Evolutionary conservation across 495 filamentous ascomycete genomes (phyloP), one percentile per base, ranked within the genome.

Genomic region (Trichoderma asperelloides): DNA sequence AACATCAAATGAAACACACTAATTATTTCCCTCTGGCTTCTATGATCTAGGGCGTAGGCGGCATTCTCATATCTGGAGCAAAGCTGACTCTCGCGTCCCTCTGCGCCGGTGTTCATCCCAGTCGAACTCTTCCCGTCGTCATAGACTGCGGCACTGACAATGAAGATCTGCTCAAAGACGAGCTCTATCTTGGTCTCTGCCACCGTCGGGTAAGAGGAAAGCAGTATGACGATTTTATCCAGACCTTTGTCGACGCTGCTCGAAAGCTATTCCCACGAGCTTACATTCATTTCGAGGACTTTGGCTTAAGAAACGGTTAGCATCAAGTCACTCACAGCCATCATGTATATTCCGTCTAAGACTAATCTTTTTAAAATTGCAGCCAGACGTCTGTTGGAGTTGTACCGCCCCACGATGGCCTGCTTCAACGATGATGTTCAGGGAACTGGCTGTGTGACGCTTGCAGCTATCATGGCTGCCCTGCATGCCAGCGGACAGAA

Each of bases 401-500:
- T 84, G 41, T 96, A 91, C 70, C 80, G 86, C 6, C 78, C 86
- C 0, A 68, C 88, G 25, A 86, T 96, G 7, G 80, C 93, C 0
- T 96, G 92, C 74, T 95, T 96, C 81, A 96, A 96, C 68, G 92
- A 96, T 65, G 92, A 96, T 76, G 88, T 96, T 1, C 93, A 96
- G 74, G 92, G 92, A 2, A 96, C 93, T 1, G 92, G 93, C 0
- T 91, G 89, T 43, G 91, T 96, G 2, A 96, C 92, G 0, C 79
- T 96, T 4, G 92, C 92, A 0, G 92, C 88, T 0, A 88, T 96
- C 68, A 85, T 90, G 76, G 84, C 90, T 1, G 91, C 82, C 2
- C 76, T 92, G 15, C 83, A 91, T 65, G 85, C 96, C 21, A 85
- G 83, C 65, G 83, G 88, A 6, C 74, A 89, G 64, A 85, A 88